These are phyloP conservation scores for Boletus eberwhitei DNA, from an alignment of 768 basidiomycete species.

Conservation along the genomic window DNA sequence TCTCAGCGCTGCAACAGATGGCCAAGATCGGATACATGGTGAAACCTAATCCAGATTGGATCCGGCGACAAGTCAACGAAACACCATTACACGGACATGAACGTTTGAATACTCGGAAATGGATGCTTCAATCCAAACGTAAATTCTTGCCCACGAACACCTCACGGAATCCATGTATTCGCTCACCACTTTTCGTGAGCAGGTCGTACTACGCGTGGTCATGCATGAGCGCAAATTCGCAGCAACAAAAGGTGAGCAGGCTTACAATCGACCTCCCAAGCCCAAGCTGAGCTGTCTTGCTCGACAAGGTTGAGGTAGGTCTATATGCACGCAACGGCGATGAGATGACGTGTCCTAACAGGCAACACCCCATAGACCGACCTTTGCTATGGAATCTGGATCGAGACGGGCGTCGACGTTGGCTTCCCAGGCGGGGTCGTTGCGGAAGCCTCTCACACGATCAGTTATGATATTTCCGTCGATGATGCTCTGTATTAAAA, in stretches of 20 bases:
- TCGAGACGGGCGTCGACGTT: slow-evolving; percentile 49
- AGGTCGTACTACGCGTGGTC: slow-evolving; percentile 38
- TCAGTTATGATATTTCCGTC: slow-evolving; percentile 57
- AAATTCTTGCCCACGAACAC: background rate
- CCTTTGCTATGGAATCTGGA: slow-evolving; percentile 70
- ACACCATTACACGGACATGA: background rate
- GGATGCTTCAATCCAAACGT: background rate
- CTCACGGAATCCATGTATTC: background rate
- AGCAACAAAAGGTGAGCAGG: background rate
- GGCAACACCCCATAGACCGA: slow-evolving; percentile 27
- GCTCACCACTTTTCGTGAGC: slow-evolving; percentile 53
- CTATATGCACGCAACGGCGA: slow-evolving; percentile 32
- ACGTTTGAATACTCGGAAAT: background rate
- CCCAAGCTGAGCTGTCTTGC: slow-evolving; percentile 71
- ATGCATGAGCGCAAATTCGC: background rate
- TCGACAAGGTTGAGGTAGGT: slow-evolving; percentile 62
- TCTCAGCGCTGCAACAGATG: background rate
- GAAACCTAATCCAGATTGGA: background rate
- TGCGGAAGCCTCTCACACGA: slow-evolving; percentile 26
- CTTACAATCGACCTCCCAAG: slow-evolving; percentile 79
- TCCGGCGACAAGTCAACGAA: background rate
- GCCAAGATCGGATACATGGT: background rate
- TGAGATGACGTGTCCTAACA: background rate
- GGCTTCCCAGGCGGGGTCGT: slow-evolving; percentile 38
- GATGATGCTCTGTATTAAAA: slow-evolving; percentile 51